Percentiles rank a stretch among this genome's conserved stretches.
Conservation (phyloP, 148 eudicot genomes). For the Silene conica region DNA sequence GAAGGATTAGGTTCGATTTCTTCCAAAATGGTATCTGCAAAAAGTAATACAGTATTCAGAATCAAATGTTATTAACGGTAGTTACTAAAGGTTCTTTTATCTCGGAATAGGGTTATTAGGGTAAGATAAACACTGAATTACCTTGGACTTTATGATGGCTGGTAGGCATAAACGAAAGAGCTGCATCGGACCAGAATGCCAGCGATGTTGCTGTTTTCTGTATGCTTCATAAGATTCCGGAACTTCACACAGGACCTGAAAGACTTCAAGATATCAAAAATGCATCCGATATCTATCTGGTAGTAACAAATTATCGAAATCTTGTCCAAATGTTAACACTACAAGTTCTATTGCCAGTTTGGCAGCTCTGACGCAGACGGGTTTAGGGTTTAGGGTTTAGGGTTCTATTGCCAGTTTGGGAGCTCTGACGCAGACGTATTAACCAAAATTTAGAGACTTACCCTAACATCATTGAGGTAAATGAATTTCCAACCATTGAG, state of each 20-base stretch:
- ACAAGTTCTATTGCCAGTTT: no score
- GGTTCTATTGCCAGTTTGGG: no score
- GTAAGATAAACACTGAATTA: conserved; percentile 12
- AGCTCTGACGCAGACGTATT: no score
- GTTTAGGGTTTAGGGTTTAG: no score
- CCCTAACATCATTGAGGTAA: conserved; percentile 73
- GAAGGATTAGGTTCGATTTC: conserved; percentile 69
- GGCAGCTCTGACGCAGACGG: no score
- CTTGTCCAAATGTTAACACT: not conserved
- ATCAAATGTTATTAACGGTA: no score
- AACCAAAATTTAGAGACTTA: conserved; percentile 15
- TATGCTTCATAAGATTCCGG: conserved; percentile 85
- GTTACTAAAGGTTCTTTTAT: no score
- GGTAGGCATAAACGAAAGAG: conserved; percentile 69
- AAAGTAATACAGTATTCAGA: not conserved
- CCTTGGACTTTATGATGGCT: conserved; percentile 61
- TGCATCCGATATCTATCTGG: not conserved
- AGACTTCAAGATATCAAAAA: not conserved
- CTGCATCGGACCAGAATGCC: conserved; percentile 97
- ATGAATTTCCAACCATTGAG: conserved; percentile 81
- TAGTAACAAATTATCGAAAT: not conserved
- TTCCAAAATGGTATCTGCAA: conserved; percentile 65
- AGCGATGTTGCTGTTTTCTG: conserved; percentile 80
- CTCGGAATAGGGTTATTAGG: no score
- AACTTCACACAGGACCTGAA: conserved; percentile 69